Evolutionary conservation across 1,284 basidiomycete genomes (phyloP), one percentile per base, ranked within the genome.

Genomic region (Cutaneotrichosporon curvatum): DNA sequence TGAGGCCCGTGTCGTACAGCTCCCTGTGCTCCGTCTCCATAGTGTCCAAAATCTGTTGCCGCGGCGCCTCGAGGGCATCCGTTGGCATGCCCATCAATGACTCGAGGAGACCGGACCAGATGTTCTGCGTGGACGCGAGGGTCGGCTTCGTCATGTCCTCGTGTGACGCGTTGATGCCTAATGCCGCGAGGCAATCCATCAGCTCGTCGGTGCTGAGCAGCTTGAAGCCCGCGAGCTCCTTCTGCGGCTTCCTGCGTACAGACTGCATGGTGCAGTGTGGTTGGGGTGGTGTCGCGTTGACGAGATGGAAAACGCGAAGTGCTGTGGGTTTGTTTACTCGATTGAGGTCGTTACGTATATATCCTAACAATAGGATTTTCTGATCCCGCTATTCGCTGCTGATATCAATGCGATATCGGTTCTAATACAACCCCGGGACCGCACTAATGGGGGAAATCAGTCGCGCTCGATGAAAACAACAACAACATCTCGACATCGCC

Each of bases 101-200:
- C 36, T 83, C 77, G 25, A 90, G 75, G 56, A 86, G 82, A 2
- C 48, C 55, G 3, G 52, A 36, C 43, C 59, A 69, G 25, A 71
- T 58, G 15, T 71, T 73, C 37, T 82, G 77, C 16, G 87, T 83
- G 50, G 84, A 53, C 32, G 84, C 81, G 0, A 81, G 62, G 0
- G 79, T 80, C 0, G 87, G 87, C 33, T 78, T 77, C 21, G 75
- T 63, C 35, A 91, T 78, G 57, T 88, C 84, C 47, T 86, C 82
- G 38, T 76, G 75, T 48, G 77, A 79, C 31, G 85, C 76, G 8
- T 76, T 45, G 45, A 70, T 60, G 3, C 56, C 60, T 3, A 72
- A 57, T 9, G 63, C 64, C 4, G 43, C 42, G 8, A 72, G 53
- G 40, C 64, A 65, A 20, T 62, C 54, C 21, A 54, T 40, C 32